phyloP scores from a whole-genome alignment of 2,329 filamentous ascomycete genomes.

The Hansfordia pulvinata region DNA sequence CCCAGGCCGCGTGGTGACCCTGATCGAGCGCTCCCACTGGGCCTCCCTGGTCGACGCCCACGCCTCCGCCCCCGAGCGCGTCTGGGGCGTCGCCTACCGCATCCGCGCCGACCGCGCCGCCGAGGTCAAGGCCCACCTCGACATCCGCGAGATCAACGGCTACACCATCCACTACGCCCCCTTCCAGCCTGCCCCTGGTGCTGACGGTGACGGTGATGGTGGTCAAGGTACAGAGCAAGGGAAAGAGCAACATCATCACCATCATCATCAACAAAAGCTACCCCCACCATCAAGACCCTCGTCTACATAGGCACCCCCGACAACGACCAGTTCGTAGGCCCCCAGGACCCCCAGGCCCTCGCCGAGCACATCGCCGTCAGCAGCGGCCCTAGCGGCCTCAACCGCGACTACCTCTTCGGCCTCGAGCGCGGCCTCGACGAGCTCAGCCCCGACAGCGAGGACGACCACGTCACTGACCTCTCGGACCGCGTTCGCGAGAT shows the following conservation, averaged over 20 bases:
- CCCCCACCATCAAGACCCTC: slow-evolving; percentile 38
- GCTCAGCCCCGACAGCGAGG: slow-evolving; percentile 63
- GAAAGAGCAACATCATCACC: background rate
- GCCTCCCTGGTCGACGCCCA: slow-evolving; percentile 58
- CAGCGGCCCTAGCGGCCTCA: slow-evolving; percentile 73
- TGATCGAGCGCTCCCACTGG: slow-evolving; percentile 80
- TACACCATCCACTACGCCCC: slow-evolving; percentile 88
- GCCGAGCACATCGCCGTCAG: slow-evolving; percentile 71
- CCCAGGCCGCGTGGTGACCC: slow-evolving; percentile 83
- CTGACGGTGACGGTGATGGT: slow-evolving; percentile 20
- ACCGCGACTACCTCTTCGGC: slow-evolving; percentile 76
- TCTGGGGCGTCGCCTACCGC: slow-evolving; percentile 91
- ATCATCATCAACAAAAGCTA: background rate
- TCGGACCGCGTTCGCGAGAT: slow-evolving; percentile 57
- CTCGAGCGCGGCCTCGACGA: slow-evolving; percentile 63
- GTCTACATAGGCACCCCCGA: slow-evolving; percentile 91
- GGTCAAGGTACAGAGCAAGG: slow-evolving; percentile 1
- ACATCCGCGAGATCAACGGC: slow-evolving; percentile 94
- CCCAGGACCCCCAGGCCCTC: slow-evolving; percentile 64
- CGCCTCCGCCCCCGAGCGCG: slow-evolving; percentile 44
- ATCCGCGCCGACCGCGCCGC: slow-evolving; percentile 59
- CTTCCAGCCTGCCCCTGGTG: slow-evolving; percentile 47
- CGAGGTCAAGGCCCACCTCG: slow-evolving; percentile 79
- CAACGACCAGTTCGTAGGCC: slow-evolving; percentile 84
- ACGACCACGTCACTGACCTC: slow-evolving; percentile 76